Evolutionary conservation across 768 basidiomycete species (phyloP), one percentile per base, ranked within the genome.

Genomic region (Lentinula raphanica): DNA sequence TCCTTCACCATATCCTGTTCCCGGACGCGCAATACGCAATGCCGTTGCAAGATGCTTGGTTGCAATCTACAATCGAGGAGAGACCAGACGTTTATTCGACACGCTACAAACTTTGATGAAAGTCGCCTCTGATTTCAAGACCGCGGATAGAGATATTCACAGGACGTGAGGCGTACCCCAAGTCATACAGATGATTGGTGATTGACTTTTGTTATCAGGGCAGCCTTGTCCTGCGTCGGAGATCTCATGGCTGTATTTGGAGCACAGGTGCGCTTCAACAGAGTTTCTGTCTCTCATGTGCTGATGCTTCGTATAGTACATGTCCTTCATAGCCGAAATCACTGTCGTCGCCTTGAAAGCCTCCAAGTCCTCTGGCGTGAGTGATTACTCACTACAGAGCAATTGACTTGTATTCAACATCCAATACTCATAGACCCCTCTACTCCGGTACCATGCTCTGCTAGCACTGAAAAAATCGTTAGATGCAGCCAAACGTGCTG

Each of bases 261-360:
- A 4, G 78, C 86, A 4, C 91, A 97, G 75, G 94, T 90, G 67
- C 56, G 86, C 66, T 13, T 42, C 23, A 35, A n/a, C 29, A 23
- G 8, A 12, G 38, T 17, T 11, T n/a, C 15, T 35, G 6, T 56
- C 39, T 44, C 3, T 11, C 31, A 49, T 21, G 59, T n/a, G 23
- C 40, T 60, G 15, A 40, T 11, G 35, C 36, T 17, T 31, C 49
- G 49, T 1, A n/a, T 61, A 98, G 92, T 86, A 94, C 68, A 96
- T 98, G 94, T 97, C 94, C 0, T 89, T 94, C 64, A 88, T 95
- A 85, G 81, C 87, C 28, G 96, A 98, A 67, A 89, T 95, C 32
- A 74, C 83, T 19, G 74, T 78, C 1, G 75, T 84, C 0, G 77
- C 86, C 0, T 69, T 91, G 42, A 92, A 86, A 68, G 82, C 87